These are phyloP conservation scores for Blastomyces parvus DNA, from an alignment of 2,329 filamentous ascomycete genomes.

Conservation along the genomic window DNA sequence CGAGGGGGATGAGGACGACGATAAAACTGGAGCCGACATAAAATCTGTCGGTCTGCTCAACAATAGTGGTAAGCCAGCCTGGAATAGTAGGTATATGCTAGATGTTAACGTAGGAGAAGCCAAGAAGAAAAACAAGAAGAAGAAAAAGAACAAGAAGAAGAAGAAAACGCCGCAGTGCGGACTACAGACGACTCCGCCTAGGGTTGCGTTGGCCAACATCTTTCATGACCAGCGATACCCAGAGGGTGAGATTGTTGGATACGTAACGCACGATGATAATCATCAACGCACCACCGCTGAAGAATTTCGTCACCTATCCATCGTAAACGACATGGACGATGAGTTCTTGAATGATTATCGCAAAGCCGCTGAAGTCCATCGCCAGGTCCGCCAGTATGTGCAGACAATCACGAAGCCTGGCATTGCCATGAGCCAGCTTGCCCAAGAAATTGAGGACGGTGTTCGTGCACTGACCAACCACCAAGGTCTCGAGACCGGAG, in stretches of 20 bases:
- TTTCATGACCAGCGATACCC: slow-evolving; percentile 40
- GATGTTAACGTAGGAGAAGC: slow-evolving; percentile 17
- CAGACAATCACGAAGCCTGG: slow-evolving; percentile 43
- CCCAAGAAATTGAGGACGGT: slow-evolving; percentile 46
- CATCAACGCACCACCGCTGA: slow-evolving; percentile 39
- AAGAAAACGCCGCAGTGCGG: slow-evolving; percentile 27
- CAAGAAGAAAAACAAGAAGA: slow-evolving; percentile 35
- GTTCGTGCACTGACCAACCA: slow-evolving; percentile 44
- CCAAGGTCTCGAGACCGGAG: slow-evolving; percentile 44
- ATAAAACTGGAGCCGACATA: slow-evolving; percentile 17
- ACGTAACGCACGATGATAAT: slow-evolving; percentile 34
- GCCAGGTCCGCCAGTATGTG: slow-evolving; percentile 45
- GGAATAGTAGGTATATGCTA: neutral
- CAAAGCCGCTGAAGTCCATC: slow-evolving; percentile 48
- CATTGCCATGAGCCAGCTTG: slow-evolving; percentile 41
- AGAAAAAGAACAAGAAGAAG: slow-evolving; percentile 29
- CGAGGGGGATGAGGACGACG: slow-evolving; percentile 22
- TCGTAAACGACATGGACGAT: slow-evolving; percentile 36
- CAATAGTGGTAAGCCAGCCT: slow-evolving; percentile 9
- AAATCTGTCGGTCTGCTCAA: slow-evolving; percentile 11
- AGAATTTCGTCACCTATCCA: slow-evolving; percentile 37
- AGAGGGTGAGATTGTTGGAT: slow-evolving; percentile 38
- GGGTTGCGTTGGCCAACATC: slow-evolving; percentile 38
- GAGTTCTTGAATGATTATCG: slow-evolving; percentile 47
- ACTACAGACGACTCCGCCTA: slow-evolving; percentile 39